Conservation (phyloP, 257 asterid genomes). For the Penstemon newberryi region DNA sequence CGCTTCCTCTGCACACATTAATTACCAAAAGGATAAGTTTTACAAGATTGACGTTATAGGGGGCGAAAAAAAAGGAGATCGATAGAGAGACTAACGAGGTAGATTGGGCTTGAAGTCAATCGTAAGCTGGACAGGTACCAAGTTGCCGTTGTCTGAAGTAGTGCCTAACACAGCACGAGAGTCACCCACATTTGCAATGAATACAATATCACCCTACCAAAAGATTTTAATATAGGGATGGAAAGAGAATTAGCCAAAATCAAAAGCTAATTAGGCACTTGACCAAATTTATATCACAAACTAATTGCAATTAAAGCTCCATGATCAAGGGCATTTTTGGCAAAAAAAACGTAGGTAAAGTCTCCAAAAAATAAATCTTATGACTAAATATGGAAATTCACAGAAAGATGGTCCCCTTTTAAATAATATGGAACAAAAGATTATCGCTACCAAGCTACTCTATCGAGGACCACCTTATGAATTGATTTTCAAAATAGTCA, state of each 20-base stretch:
- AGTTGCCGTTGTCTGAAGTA: constrained; percentile 56
- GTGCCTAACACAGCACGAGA: constrained; percentile 95
- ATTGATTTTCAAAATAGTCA: background rate
- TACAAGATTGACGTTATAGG: background rate
- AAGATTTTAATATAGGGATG: constrained; percentile 4
- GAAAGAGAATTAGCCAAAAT: background rate
- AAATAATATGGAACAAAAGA: background rate
- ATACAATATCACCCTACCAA: constrained; percentile 71
- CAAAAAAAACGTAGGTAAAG: too few relatives aligned
- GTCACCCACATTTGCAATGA: constrained; percentile 86
- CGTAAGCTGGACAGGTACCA: constrained; percentile 79
- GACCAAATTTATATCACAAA: too few relatives aligned
- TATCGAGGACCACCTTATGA: constrained; percentile 26
- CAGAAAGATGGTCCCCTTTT: constrained; percentile 26
- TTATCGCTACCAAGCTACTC: constrained; percentile 9
- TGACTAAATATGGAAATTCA: background rate
- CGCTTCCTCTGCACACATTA: constrained; percentile 63
- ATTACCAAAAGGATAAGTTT: background rate
- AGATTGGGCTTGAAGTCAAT: constrained; percentile 90
- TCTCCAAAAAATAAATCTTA: background rate
- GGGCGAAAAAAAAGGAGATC: background rate
- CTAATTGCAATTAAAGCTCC: background rate
- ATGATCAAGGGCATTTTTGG: too few relatives aligned
- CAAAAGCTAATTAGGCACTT: background rate
- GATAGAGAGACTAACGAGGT: constrained; percentile 60